Evolutionary conservation across 2,329 filamentous ascomycete genomes (phyloP).

Genomic region (Fusarium lateritium): DNA sequence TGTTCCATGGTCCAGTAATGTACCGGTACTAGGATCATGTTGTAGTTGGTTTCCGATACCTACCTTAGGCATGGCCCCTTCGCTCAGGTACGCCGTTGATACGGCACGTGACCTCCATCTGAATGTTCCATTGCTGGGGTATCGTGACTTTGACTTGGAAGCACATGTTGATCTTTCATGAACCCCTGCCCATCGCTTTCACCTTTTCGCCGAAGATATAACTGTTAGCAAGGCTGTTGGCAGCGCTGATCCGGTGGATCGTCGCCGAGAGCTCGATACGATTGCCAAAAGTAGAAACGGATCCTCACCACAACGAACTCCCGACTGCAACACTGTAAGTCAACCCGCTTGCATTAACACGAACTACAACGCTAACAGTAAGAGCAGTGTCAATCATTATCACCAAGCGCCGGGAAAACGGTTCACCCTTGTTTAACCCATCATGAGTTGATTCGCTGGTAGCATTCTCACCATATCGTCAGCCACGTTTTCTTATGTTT

Average conservation of each 20-base stretch:
- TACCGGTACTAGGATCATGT: background rate
- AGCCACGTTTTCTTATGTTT: background rate
- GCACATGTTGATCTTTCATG: slow-evolving; percentile 12
- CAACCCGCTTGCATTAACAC: slow-evolving; percentile 16
- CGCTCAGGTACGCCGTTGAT: background rate
- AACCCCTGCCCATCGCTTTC: slow-evolving; percentile 15
- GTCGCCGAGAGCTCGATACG: slow-evolving; percentile 13
- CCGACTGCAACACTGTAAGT: slow-evolving; percentile 36
- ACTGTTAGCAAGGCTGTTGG: slow-evolving; percentile 9
- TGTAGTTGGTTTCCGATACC: background rate
- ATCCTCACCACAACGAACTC: slow-evolving; percentile 26
- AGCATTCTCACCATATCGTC: background rate
- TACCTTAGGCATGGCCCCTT: no score
- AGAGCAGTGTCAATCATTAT: slow-evolving; percentile 26
- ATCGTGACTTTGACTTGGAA: slow-evolving; percentile 5
- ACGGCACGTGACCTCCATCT: slow-evolving; percentile 28
- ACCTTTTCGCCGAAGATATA: slow-evolving; percentile 11
- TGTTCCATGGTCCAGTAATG: background rate
- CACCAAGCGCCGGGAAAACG: slow-evolving; percentile 8
- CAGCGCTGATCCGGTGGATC: slow-evolving; percentile 33
- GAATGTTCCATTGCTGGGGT: slow-evolving; percentile 6
- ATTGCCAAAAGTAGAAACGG: slow-evolving; percentile 35
- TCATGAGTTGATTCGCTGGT: slow-evolving; percentile 23
- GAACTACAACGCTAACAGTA: slow-evolving; percentile 29
- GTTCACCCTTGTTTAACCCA: slow-evolving; percentile 12